Evolutionary conservation across 2,329 filamentous ascomycete genomes (phyloP).

Genomic region (Ophiostoma australiae): DNA sequence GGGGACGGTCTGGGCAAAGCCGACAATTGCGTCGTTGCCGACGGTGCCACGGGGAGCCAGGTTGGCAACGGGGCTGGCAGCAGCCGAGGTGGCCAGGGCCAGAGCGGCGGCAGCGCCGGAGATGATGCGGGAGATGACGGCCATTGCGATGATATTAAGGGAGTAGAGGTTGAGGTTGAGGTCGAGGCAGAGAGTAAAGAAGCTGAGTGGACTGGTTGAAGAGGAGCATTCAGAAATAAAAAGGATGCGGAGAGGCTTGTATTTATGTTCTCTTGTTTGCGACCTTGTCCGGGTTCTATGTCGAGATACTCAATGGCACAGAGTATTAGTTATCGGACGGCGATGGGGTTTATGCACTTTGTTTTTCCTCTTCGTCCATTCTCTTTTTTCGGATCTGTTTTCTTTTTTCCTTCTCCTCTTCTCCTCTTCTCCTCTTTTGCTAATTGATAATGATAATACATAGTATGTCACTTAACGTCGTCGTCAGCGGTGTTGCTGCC

Average conservation of each 20-base stretch:
- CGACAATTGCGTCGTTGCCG: constrained; percentile 40
- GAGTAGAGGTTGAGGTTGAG: background rate
- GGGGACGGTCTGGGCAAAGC: constrained; percentile 51
- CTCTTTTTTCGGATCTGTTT: background rate
- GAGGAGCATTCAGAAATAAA: background rate
- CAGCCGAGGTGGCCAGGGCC: constrained; percentile 10
- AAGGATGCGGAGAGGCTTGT: background rate
- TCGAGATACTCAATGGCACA: background rate
- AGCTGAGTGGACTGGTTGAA: background rate
- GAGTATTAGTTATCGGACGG: background rate
- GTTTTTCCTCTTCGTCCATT: constrained; percentile 2
- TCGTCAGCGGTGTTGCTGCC: constrained; percentile 3
- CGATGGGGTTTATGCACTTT: constrained; percentile 4
- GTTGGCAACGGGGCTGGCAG: constrained; percentile 14
- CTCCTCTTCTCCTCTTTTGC: background rate
- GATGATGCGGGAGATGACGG: constrained; percentile 23
- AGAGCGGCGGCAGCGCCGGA: constrained; percentile 16
- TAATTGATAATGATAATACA: background rate
- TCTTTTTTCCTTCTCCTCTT: background rate
- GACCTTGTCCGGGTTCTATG: background rate
- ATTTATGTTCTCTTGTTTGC: background rate
- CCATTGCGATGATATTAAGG: constrained; percentile 6
- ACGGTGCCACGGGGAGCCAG: constrained; percentile 31
- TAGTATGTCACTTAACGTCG: background rate
- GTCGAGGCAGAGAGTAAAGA: background rate